phyloP scores from a whole-genome alignment of 1,139 yeast species.

The Diutina mesorugosa region DNA sequence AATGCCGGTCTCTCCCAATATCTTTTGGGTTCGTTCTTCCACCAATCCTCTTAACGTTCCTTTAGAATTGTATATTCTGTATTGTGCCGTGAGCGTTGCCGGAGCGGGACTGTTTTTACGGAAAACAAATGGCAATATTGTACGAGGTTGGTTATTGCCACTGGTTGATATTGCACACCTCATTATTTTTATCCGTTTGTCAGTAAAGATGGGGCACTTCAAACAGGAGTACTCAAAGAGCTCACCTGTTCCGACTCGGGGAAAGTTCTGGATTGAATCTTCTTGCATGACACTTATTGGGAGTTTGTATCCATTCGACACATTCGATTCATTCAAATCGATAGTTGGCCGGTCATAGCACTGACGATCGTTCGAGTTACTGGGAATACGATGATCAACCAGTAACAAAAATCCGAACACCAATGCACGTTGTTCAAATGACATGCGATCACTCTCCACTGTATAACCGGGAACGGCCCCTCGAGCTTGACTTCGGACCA shows the following conservation, averaged over 20 bases:
- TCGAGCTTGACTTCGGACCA: not conserved
- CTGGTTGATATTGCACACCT: not conserved
- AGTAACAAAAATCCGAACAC: not conserved
- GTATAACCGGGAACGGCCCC: not conserved
- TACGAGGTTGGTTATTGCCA: not conserved
- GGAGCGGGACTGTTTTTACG: not conserved
- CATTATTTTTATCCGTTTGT: not conserved
- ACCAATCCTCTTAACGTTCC: not conserved
- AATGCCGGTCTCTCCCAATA: not conserved
- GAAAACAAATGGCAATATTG: not conserved
- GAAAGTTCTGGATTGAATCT: not conserved
- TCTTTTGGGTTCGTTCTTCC: not conserved
- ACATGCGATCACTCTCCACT: not conserved
- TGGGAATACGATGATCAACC: not conserved
- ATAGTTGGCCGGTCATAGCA: not conserved
- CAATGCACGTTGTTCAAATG: not conserved
- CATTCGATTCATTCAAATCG: not conserved
- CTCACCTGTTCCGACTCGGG: not conserved
- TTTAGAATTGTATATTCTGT: not conserved
- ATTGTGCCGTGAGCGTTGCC: not conserved
- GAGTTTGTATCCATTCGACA: not conserved
- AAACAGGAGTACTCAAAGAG: not conserved
- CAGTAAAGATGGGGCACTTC: not conserved
- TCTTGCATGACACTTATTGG: not conserved
- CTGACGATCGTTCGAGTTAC: not conserved